These are phyloP conservation scores for Cladosporium sp. DNA, from an alignment of 2,329 filamentous ascomycete species.

Conservation along the genomic window DNA sequence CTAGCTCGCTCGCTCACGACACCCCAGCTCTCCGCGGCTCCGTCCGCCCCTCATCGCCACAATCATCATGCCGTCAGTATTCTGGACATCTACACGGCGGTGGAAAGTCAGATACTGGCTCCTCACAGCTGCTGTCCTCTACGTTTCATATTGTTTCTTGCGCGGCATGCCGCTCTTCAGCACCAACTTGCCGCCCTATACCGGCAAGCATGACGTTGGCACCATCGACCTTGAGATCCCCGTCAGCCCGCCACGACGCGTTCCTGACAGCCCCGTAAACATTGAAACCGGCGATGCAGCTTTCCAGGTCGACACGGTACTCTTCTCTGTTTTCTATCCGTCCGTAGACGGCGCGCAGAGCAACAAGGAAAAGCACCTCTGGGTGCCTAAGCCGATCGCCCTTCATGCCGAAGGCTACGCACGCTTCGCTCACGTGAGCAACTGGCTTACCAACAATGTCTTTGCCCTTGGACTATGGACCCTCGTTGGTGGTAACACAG, in stretches of 20 bases:
- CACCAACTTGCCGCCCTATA: slow-evolving; percentile 39
- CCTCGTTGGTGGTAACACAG: slow-evolving; percentile 38
- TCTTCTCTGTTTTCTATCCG: slow-evolving; percentile 45
- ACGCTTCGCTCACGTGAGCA: slow-evolving; percentile 36
- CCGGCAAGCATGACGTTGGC: slow-evolving; percentile 41
- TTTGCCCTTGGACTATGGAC: slow-evolving; percentile 41
- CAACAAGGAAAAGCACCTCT: slow-evolving; percentile 33
- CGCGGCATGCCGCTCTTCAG: slow-evolving; percentile 40
- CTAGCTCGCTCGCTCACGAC: neutral
- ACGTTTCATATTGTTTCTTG: slow-evolving; percentile 34
- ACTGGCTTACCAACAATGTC: slow-evolving; percentile 32
- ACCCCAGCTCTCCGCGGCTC: neutral
- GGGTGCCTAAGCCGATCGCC: slow-evolving; percentile 42
- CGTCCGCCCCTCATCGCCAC: neutral
- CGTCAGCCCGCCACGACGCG: slow-evolving; percentile 31
- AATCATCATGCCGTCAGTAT: neutral
- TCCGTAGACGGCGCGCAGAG: slow-evolving; percentile 28
- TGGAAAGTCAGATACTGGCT: slow-evolving; percentile 8
- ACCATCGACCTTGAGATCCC: slow-evolving; percentile 41
- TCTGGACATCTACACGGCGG: neutral
- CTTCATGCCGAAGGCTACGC: slow-evolving; percentile 43
- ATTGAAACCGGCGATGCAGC: slow-evolving; percentile 37
- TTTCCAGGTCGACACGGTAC: slow-evolving; percentile 43
- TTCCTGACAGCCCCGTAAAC: slow-evolving; percentile 33
- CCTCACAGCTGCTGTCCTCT: slow-evolving; percentile 15